Percentiles rank a stretch among this genome's conserved stretches.
Evolutionary conservation across 2,329 filamentous ascomycete genomes (phyloP).

Genomic region (Calonectria hongkongensis): DNA sequence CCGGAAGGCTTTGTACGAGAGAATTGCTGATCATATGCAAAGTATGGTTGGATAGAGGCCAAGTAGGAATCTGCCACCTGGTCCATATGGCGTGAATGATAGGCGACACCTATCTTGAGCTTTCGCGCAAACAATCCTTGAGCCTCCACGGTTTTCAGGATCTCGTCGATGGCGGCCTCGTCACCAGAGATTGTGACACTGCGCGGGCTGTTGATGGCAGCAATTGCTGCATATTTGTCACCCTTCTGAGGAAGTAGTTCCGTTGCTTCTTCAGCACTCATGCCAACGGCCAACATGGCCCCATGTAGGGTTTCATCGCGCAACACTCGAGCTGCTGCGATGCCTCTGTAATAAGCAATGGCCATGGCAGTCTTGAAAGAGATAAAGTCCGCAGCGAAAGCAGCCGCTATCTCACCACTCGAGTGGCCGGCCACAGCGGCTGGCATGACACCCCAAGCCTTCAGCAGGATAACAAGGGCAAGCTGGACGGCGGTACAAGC

Average conservation of each 20-base stretch:
- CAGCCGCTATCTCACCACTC: slow-evolving; percentile 60
- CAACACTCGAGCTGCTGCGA: slow-evolving; percentile 41
- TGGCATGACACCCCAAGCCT: slow-evolving; percentile 53
- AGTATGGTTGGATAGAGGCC: slow-evolving; percentile 10
- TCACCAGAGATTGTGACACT: slow-evolving; percentile 59
- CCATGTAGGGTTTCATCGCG: slow-evolving; percentile 39
- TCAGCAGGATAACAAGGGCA: slow-evolving; percentile 60
- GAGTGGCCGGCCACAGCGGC: slow-evolving; percentile 57
- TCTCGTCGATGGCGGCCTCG: slow-evolving; percentile 48
- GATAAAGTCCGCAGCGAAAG: slow-evolving; percentile 55
- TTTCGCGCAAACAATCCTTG: slow-evolving; percentile 56
- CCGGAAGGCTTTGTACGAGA: neutral
- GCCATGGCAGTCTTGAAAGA: slow-evolving; percentile 48
- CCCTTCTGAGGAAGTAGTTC: slow-evolving; percentile 27
- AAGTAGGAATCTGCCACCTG: slow-evolving; percentile 27
- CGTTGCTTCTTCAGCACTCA: slow-evolving; percentile 27
- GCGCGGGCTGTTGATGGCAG: slow-evolving; percentile 54
- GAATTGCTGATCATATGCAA: slow-evolving; percentile 14
- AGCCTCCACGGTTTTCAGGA: slow-evolving; percentile 50
- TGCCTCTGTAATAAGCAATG: slow-evolving; percentile 41
- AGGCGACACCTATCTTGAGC: slow-evolving; percentile 34
- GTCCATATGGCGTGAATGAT: slow-evolving; percentile 36
- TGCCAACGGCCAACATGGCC: slow-evolving; percentile 52
- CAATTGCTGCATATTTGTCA: slow-evolving; percentile 44
- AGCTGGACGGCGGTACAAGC: slow-evolving; percentile 65